Evolutionary conservation across 2,329 filamentous ascomycete genomes (phyloP).

Genomic region (Colletotrichum liriopes): DNA sequence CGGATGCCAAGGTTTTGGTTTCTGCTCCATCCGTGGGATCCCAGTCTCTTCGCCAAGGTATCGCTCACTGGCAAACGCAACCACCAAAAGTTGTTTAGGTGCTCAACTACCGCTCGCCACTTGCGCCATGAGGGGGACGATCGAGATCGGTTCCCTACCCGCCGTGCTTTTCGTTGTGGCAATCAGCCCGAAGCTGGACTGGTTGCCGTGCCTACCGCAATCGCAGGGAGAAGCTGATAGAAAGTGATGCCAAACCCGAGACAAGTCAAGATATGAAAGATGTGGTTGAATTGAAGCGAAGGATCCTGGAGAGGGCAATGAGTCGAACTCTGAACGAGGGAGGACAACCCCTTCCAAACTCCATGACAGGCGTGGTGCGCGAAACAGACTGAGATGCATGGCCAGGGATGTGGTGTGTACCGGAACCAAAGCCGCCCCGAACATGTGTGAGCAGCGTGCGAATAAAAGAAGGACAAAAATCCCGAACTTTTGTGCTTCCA

Average conservation of each 20-base stretch:
- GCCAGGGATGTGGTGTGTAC: slow-evolving; percentile 27
- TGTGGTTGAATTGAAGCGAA: background rate
- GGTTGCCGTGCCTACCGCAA: background rate
- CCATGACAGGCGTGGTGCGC: slow-evolving; percentile 17
- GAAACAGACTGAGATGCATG: slow-evolving; percentile 31
- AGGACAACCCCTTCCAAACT: slow-evolving; percentile 1
- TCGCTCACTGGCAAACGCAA: slow-evolving; percentile 11
- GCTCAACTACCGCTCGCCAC: slow-evolving; percentile 33
- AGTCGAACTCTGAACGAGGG: slow-evolving; percentile 5
- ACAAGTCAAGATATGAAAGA: background rate
- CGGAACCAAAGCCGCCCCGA: slow-evolving; percentile 21
- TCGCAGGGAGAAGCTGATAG: background rate
- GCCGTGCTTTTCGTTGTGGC: background rate
- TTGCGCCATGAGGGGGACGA: slow-evolving; percentile 22
- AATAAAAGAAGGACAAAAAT: slow-evolving; percentile 1
- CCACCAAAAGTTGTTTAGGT: background rate
- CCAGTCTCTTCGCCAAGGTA: slow-evolving; percentile 4
- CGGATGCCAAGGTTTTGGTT: slow-evolving; percentile 39
- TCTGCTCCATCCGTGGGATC: slow-evolving; percentile 5
- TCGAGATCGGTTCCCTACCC: slow-evolving; percentile 26
- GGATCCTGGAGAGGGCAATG: background rate
- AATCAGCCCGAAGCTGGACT: background rate
- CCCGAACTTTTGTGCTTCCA: slow-evolving; percentile 12
- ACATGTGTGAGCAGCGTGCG: slow-evolving; percentile 3
- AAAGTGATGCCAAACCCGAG: background rate